phyloP scores from a whole-genome alignment of 2,329 filamentous ascomycete genomes.

The Fusarium anthophilum region DNA sequence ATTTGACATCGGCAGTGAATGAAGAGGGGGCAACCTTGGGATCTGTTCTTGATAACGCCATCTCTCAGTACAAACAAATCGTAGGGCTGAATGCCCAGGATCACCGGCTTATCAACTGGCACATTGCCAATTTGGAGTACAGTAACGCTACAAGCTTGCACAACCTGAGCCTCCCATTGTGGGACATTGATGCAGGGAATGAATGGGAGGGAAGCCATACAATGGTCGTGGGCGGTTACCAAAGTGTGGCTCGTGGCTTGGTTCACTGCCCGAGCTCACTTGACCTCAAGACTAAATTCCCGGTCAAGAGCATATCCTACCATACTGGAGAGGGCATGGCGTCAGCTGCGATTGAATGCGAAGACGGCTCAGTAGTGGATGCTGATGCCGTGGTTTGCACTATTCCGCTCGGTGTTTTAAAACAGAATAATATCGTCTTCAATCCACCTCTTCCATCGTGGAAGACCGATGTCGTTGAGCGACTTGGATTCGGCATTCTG shows the following conservation, averaged over 20 bases:
- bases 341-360: conserved; percentile 74
- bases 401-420: conserved; percentile 89
- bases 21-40: conserved; percentile 79
- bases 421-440: conserved; percentile 83
- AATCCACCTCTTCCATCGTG: conserved; percentile 88
- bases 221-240: conserved; percentile 93
- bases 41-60: conserved; percentile 90
- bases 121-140: conserved; percentile 97
- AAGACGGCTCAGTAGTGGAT: conserved; percentile 78
- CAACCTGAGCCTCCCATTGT: conserved; percentile 86
- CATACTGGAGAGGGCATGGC: conserved; percentile 59
- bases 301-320: conserved; percentile 76
- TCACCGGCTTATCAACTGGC: conserved; percentile 94
- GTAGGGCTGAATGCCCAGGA: conserved; percentile 87
- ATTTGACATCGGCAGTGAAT: conserved; percentile 73
- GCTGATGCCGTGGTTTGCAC: conserved; percentile 95
- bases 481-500: conserved; percentile 90
- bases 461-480: conserved; percentile 82
- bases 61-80: conserved; percentile 85
- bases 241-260: conserved; percentile 88
- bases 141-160: conserved; percentile 92
- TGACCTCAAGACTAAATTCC: conserved; percentile 77
- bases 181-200: conserved; percentile 98
- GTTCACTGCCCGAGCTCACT: conserved; percentile 80
- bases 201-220: conserved; percentile 96